Evolutionary conservation across 1,284 basidiomycete genomes (phyloP), one percentile per base, ranked within the genome.

Genomic region (Marasmius tenuissimus): DNA sequence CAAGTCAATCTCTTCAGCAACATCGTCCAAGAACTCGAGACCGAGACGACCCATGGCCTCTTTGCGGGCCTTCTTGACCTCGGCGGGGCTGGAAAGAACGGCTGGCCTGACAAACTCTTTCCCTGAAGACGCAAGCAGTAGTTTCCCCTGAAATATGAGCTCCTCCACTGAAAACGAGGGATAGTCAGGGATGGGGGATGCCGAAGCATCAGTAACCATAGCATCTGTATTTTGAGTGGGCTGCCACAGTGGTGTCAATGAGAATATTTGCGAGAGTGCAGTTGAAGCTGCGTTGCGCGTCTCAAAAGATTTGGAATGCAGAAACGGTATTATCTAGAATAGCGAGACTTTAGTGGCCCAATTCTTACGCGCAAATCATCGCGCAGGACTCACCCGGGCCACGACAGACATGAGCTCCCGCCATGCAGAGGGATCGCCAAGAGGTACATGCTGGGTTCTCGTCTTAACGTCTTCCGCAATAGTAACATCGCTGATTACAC

Each of bases 231-330:
- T 53, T 11, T 79, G 67, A 55, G 71, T 75, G 16, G 93, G 92
- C 65, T 82, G 79, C 95, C 95, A 97, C 16, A 93, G 76, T 1
- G 94, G 94, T 6, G 93, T 89, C 16, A 93, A 84, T 11, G 87
- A 81, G 69, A 92, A 95, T 65, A 97, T 94, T 66, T 93, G 89
- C 0, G 92, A 94, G 56, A 97, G 82, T 1, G 95, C 93, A 58
- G 86, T 85, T 0, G 93, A 92, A 3, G 94, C 93, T 1, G 95
- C 92, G 1, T 87, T 85, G 59, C 94, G 86, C 1, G 95, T 95
- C 65, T 97, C 94, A 69, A 88, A 88, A 42, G 89, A 93, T 77
- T 91, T 93, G 51, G 93, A 96, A 71, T 95, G 92, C 4, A 97
- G 79, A 72, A 85, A 94, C 8, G 95, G 95, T 40, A 97, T 79